These are phyloP conservation scores for Diaporthe australafricana DNA, from an alignment of 2,329 filamentous ascomycete species.

Conservation along the genomic window DNA sequence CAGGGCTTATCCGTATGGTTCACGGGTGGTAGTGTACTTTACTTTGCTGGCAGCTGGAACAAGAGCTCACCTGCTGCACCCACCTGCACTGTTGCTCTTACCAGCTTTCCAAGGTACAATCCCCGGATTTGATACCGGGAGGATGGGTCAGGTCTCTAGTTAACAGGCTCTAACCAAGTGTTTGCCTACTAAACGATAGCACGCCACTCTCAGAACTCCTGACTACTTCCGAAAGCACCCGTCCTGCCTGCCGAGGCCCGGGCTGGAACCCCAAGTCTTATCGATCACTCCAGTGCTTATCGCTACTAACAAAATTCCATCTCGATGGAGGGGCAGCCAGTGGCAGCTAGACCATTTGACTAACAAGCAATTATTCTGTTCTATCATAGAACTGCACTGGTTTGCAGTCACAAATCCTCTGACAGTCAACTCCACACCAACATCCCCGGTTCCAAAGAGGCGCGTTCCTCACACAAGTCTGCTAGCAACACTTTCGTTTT, in stretches of 20 bases:
- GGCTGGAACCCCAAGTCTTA: conserved; percentile 8
- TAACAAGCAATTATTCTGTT: conserved; percentile 9
- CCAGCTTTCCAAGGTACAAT: conserved; percentile 8
- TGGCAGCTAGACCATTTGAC: not conserved
- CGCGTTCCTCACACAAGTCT: not conserved
- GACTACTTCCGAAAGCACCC: conserved; percentile 8
- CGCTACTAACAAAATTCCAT: conserved; percentile 31
- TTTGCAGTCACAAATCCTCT: not conserved
- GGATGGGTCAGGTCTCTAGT: not conserved
- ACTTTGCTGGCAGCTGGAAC: conserved; percentile 17
- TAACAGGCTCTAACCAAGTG: not conserved
- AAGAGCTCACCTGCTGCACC: conserved; percentile 10
- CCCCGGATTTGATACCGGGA: not conserved
- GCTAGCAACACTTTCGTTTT: not conserved
- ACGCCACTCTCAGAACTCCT: not conserved
- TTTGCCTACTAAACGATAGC: not conserved
- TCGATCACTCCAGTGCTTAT: conserved; percentile 10
- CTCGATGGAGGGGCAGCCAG: conserved; percentile 14
- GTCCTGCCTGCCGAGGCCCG: conserved; percentile 24
- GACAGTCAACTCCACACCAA: not conserved
- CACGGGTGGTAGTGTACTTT: conserved; percentile 1
- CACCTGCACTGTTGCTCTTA: not conserved
- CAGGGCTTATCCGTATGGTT: conserved; percentile 15
- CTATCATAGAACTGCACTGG: not conserved
- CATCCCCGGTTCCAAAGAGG: not conserved